phyloP scores from a whole-genome alignment of 176 grass and related monocot species.

The Musa schizocarpa region DNA sequence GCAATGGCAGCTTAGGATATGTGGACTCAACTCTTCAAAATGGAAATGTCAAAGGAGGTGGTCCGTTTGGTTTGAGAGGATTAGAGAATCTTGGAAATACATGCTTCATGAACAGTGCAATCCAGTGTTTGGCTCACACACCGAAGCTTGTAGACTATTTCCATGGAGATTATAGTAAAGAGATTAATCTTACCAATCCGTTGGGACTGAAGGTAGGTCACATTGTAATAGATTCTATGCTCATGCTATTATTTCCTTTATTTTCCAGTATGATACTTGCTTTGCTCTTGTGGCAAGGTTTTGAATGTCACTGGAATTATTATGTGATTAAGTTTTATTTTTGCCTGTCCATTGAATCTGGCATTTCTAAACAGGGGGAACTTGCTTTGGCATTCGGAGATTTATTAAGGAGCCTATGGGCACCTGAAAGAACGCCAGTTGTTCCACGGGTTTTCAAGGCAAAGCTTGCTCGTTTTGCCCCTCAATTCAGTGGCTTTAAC shows the following conservation, averaged over 20 bases:
- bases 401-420: slow-evolving; percentile 71
- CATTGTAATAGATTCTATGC: not conserved
- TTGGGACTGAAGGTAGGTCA: slow-evolving; percentile 84
- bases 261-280: not conserved
- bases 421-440: slow-evolving; percentile 44
- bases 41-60: slow-evolving; percentile 39
- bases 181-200: slow-evolving; percentile 76
- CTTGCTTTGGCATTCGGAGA: slow-evolving; percentile 97
- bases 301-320: not conserved
- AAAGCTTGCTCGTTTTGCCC: slow-evolving; percentile 86
- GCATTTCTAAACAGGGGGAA: slow-evolving; percentile 56
- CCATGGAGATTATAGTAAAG: slow-evolving; percentile 67
- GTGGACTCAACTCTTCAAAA: slow-evolving; percentile 34
- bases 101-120: slow-evolving; percentile 97
- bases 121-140: slow-evolving; percentile 93
- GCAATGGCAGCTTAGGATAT: slow-evolving; percentile 34
- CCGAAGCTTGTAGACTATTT: slow-evolving; percentile 83
- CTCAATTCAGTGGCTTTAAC: slow-evolving; percentile 89
- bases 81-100: slow-evolving; percentile 97
- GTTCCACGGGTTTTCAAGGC: slow-evolving; percentile 67
- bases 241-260: not conserved
- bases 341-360: slow-evolving; percentile 2
- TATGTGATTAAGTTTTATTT: slow-evolving; percentile 2
- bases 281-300: not conserved
- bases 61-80: slow-evolving; percentile 62